These are phyloP conservation scores for Fusarium euwallaceae DNA, from an alignment of 2,329 filamentous ascomycete species.

Conservation along the genomic window DNA sequence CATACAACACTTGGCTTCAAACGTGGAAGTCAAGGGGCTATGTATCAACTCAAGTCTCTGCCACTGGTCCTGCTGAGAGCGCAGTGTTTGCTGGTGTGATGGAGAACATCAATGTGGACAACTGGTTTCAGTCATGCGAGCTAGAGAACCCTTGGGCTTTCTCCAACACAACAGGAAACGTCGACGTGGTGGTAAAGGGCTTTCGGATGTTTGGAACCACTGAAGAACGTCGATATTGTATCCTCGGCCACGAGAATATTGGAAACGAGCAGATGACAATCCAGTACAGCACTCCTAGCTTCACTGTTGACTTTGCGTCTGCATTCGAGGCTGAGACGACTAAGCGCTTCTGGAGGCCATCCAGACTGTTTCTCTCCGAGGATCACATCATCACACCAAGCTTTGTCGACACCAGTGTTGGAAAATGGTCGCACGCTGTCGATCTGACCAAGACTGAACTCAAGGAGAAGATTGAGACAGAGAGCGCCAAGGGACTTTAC, in stretches of 20 bases:
- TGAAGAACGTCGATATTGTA: constrained; percentile 27
- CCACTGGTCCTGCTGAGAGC: constrained; percentile 16
- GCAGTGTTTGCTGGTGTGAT: constrained; percentile 30
- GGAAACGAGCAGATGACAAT: constrained; percentile 28
- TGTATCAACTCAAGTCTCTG: constrained; percentile 19
- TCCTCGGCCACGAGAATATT: constrained; percentile 32
- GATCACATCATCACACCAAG: constrained; percentile 31
- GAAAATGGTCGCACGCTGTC: constrained; percentile 17
- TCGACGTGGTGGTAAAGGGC: constrained; percentile 16
- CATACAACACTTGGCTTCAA: constrained; percentile 26
- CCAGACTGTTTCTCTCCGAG: constrained; percentile 30
- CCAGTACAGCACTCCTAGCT: neutral
- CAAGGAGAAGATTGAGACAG: neutral
- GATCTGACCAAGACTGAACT: constrained; percentile 11
- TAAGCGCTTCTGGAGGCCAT: constrained; percentile 34
- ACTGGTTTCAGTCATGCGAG: constrained; percentile 29
- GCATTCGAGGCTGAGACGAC: constrained; percentile 3
- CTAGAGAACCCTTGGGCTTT: constrained; percentile 1
- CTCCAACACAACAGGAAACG: neutral
- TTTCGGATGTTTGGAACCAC: constrained; percentile 34
- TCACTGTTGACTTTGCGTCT: neutral
- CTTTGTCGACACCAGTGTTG: constrained; percentile 30
- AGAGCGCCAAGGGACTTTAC: neutral
- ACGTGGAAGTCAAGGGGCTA: constrained; percentile 10
- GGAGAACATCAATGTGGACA: constrained; percentile 7